These are phyloP conservation scores for Colletotrichum ledebouriae DNA, from an alignment of 2,329 filamentous ascomycete species.

Conservation along the genomic window DNA sequence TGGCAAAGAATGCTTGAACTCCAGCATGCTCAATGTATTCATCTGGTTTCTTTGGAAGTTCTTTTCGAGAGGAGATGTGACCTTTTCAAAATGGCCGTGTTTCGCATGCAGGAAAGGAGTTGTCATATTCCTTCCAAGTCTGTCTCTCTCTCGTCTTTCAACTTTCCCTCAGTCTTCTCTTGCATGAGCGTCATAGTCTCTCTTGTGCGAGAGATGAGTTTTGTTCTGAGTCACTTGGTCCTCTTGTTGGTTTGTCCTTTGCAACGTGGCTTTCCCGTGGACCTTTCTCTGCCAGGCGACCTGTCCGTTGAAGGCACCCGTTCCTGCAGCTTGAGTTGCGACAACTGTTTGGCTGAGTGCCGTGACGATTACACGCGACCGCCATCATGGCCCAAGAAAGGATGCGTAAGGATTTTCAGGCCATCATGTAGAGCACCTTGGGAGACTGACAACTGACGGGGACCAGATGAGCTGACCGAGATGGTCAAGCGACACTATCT, in stretches of 20 bases:
- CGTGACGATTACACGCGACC: neutral
- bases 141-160: conserved; percentile 8
- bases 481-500: conserved; percentile 23
- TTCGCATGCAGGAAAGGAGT: conserved; percentile 26
- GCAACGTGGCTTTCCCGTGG: neutral
- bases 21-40: neutral
- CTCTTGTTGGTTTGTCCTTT: conserved; percentile 3
- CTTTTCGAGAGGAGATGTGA: neutral
- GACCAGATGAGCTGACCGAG: conserved; percentile 29
- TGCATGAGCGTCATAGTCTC: neutral
- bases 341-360: neutral
- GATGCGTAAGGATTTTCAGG: conserved; percentile 28
- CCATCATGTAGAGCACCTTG: rapidly evolving
- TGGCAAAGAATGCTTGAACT: neutral
- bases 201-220: conserved; percentile 11
- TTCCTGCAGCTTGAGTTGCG: neutral
- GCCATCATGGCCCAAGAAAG: conserved; percentile 35
- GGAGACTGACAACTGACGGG: conserved; percentile 6
- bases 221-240: conserved; percentile 6
- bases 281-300: neutral
- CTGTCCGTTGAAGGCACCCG: neutral
- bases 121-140: neutral
- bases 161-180: neutral
- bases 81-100: conserved; percentile 30
- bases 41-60: neutral